Evolutionary conservation across 352 stramenopile species (phyloP).

Genomic region (Halophytophthora batemanensis): DNA sequence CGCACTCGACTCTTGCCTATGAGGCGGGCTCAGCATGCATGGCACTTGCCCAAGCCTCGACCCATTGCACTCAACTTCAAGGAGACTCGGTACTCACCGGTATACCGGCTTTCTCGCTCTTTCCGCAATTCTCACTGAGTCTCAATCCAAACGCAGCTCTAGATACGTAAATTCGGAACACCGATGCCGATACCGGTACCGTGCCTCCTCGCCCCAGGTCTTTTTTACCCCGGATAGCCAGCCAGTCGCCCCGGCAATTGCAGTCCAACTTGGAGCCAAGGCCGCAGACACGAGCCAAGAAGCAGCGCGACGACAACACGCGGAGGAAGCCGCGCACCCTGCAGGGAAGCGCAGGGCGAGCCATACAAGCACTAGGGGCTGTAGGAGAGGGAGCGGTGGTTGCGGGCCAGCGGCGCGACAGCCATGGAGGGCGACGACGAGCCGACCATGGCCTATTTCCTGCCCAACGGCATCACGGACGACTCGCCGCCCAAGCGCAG

Average conservation of each 20-base stretch:
- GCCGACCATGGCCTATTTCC: slow-evolving; percentile 71
- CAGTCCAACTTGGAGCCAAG: too few relatives aligned
- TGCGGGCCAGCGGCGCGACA: neutral
- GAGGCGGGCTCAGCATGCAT: too few relatives aligned
- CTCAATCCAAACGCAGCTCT: neutral
- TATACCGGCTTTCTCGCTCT: neutral
- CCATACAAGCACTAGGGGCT: too few relatives aligned
- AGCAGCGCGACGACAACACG: too few relatives aligned
- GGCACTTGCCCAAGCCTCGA: neutral
- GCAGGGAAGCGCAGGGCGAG: too few relatives aligned
- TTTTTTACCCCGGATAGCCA: too few relatives aligned
- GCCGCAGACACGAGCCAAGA: too few relatives aligned
- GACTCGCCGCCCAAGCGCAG: slow-evolving; percentile 74
- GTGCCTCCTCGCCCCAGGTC: too few relatives aligned
- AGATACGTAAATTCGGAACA: neutral
- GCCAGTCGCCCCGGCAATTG: too few relatives aligned
- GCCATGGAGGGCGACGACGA: slow-evolving; percentile 56
- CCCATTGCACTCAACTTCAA: neutral
- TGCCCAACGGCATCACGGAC: slow-evolving; percentile 81
- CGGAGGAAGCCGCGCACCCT: too few relatives aligned
- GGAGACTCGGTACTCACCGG: neutral
- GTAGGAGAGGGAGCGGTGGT: too few relatives aligned
- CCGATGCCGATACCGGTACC: neutral
- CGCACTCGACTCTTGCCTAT: too few relatives aligned
- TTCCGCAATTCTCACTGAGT: neutral